A percentile compares a stretch with the other conserved stretches of the same genome.
Conservation (phyloP, 768 basidiomycete genomes). For the Psilocybe cubensis region DNA sequence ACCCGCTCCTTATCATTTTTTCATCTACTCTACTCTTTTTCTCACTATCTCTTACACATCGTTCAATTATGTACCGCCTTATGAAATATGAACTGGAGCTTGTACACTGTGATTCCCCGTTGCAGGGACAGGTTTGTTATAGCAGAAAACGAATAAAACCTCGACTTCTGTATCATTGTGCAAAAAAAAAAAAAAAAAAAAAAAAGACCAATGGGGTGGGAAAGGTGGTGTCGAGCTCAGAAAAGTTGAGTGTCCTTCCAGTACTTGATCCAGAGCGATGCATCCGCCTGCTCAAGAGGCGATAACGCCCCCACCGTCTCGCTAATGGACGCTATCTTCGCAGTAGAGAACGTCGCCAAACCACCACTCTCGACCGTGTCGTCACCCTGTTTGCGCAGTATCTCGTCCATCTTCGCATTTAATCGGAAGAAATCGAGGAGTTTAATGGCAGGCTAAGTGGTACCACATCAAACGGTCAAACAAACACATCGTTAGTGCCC, state of each 20-base stretch:
- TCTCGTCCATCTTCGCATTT: conserved; percentile 17
- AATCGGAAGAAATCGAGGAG: conserved; percentile 36
- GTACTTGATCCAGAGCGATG: conserved; percentile 38
- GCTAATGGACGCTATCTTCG: conserved; percentile 33
- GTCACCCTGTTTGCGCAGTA: conserved; percentile 16
- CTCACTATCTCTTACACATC: conserved; percentile 6
- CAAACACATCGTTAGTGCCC: neutral
- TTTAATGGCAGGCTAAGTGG: conserved; percentile 40
- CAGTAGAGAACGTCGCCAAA: conserved; percentile 28
- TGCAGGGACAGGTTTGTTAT: neutral
- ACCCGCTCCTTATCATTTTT: conserved; percentile 17
- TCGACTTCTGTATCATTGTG: neutral
- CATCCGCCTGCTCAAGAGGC: conserved; percentile 29
- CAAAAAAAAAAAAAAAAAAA: neutral
- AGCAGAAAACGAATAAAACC: neutral
- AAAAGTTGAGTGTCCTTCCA: conserved; percentile 28
- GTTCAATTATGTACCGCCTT: conserved; percentile 13
- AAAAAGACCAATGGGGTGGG: neutral
- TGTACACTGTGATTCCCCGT: neutral
- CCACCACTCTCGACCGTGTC: conserved; percentile 22
- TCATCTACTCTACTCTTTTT: conserved; percentile 16
- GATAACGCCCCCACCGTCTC: conserved; percentile 32
- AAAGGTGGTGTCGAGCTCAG: neutral
- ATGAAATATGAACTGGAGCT: conserved; percentile 14
- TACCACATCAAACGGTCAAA: too few relatives aligned